These are phyloP conservation scores for Penicillium bovifimosum DNA, from an alignment of 495 filamentous ascomycete genomes.

Conservation along the genomic window DNA sequence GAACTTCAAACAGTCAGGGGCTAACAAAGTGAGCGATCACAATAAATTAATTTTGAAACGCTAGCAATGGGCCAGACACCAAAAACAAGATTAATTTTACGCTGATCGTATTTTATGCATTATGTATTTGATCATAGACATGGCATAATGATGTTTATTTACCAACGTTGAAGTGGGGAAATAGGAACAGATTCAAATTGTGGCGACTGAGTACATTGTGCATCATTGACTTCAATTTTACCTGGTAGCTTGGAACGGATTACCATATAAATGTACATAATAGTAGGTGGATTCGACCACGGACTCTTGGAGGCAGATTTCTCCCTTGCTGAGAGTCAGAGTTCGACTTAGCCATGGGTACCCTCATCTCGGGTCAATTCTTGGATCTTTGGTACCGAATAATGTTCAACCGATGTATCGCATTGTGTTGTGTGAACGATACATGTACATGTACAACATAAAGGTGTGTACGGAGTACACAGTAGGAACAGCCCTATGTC, in stretches of 20 bases:
- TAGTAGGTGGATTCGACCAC: no score
- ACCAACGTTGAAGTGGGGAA: not conserved
- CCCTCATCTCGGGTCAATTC: not conserved
- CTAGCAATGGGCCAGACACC: not conserved
- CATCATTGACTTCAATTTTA: not conserved
- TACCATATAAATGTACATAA: no score
- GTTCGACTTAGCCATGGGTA: not conserved
- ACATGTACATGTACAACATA: no score
- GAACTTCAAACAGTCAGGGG: not conserved
- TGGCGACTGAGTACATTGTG: conserved; percentile 13
- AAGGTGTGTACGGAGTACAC: no score
- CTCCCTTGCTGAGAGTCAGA: not conserved
- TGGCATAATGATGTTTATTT: not conserved
- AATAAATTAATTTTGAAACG: not conserved
- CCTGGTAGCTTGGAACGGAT: no score
- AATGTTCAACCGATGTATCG: not conserved
- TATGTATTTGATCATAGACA: not conserved
- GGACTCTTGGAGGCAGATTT: no score
- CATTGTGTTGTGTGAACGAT: no score
- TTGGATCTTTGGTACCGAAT: not conserved
- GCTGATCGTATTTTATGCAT: conserved; percentile 2
- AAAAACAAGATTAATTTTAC: not conserved
- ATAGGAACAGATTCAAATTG: not conserved
- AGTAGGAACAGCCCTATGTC: no score
- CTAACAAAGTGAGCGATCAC: not conserved